Evolutionary conservation across 2,329 filamentous ascomycete species (phyloP).

Genomic region (Aspergillus sp.): DNA sequence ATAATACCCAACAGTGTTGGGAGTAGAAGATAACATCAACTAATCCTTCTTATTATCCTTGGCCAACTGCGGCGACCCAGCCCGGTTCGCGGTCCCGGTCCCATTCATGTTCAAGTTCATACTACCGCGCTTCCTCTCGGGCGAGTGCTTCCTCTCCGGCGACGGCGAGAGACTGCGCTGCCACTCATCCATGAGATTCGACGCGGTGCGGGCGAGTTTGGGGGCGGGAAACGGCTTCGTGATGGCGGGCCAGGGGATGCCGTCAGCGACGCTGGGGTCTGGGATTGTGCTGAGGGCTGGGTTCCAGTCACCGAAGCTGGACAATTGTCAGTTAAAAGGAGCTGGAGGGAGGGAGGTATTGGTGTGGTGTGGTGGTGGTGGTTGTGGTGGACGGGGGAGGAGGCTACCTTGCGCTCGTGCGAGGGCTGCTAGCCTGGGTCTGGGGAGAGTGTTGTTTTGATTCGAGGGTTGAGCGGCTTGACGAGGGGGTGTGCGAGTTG

Average conservation of each 20-base stretch:
- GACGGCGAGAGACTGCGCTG: conserved; percentile 63
- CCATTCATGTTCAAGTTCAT: no score
- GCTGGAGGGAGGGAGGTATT: conserved; percentile 15
- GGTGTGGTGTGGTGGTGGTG: no score
- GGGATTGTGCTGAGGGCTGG: conserved; percentile 16
- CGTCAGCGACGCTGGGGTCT: conserved; percentile 27
- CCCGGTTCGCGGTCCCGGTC: no score
- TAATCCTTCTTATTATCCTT: conserved; percentile 26
- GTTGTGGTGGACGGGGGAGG: conserved; percentile 14
- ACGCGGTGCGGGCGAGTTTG: conserved; percentile 76
- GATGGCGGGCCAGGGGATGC: conserved; percentile 58
- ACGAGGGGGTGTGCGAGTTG: conserved; percentile 33
- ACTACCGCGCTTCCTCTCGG: no score
- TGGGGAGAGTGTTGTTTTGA: conserved; percentile 40
- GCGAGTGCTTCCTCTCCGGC: conserved; percentile 14
- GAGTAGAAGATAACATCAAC: no score
- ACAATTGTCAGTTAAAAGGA: conserved; percentile 7
- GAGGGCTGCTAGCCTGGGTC: conserved; percentile 40
- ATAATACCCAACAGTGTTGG: no score
- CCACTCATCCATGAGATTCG: conserved; percentile 81
- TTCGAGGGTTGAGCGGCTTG: conserved; percentile 42
- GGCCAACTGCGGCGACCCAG: conserved; percentile 10
- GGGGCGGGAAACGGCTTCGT: conserved; percentile 61
- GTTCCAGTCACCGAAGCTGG: conserved; percentile 32
- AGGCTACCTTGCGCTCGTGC: conserved; percentile 46